Evolutionary conservation across 1,139 yeast genomes (phyloP).

Genomic region (Lodderomyces theae): DNA sequence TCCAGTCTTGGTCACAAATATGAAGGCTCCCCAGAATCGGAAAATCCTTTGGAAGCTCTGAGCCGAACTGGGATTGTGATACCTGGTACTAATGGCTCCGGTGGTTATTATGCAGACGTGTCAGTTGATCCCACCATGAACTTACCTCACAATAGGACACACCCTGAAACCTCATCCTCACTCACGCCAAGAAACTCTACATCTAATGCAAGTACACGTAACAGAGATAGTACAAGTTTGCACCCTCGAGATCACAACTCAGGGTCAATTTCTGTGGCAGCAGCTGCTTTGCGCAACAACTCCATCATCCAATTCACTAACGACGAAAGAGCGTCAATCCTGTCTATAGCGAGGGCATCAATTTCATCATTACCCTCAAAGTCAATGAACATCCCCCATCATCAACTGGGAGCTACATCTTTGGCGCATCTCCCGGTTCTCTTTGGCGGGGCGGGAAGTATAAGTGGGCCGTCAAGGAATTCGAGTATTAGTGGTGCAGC

Average conservation of each 20-base stretch:
- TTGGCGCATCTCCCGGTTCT: slow-evolving; percentile 47
- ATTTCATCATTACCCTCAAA: slow-evolving; percentile 47
- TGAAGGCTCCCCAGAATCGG: slow-evolving; percentile 15
- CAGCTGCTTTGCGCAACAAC: slow-evolving; percentile 29
- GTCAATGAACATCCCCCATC: slow-evolving; percentile 50
- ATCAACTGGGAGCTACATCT: slow-evolving; percentile 38
- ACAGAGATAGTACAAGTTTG: slow-evolving; percentile 1
- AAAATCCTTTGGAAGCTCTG: slow-evolving; percentile 37
- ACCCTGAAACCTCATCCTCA: slow-evolving; percentile 32
- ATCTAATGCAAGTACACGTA: slow-evolving; percentile 10
- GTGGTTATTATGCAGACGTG: slow-evolving; percentile 49
- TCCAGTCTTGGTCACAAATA: slow-evolving; percentile 12
- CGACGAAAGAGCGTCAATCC: slow-evolving; percentile 39
- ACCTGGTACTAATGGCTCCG: slow-evolving; percentile 17
- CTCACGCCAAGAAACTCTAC: slow-evolving; percentile 41
- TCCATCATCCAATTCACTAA: slow-evolving; percentile 44
- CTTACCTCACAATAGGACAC: slow-evolving; percentile 44
- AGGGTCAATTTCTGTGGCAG: slow-evolving; percentile 8
- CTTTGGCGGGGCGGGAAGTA: slow-evolving; percentile 42
- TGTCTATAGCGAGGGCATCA: slow-evolving; percentile 36
- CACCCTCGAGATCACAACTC: slow-evolving; percentile 6
- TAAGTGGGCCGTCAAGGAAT: slow-evolving; percentile 42
- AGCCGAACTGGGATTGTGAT: slow-evolving; percentile 25
- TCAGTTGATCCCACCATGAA: slow-evolving; percentile 50
- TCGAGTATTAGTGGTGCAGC: slow-evolving; percentile 41